A percentile compares a stretch with the other conserved stretches of the same genome.
Evolutionary conservation across 805 yeast genomes (phyloP).

Genomic region (Pichia membranifaciens): DNA sequence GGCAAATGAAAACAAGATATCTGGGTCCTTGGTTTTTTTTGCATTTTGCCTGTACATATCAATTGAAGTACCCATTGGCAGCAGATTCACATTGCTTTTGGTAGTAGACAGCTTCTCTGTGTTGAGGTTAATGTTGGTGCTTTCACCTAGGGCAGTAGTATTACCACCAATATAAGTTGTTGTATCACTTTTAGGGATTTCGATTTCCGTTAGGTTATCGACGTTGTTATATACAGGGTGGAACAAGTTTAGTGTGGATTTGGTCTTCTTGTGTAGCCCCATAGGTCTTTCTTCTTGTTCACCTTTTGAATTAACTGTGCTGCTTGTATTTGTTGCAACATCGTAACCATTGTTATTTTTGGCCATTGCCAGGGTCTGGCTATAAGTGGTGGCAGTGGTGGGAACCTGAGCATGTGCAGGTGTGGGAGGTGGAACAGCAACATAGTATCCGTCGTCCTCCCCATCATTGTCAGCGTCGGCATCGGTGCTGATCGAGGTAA

Average conservation of each 20-base stretch:
- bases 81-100: conserved; percentile 25
- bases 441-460: too few relatives aligned
- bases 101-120: too few relatives aligned
- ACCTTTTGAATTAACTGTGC: too few relatives aligned
- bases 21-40: conserved; percentile 77
- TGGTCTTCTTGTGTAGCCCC: background rate
- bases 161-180: too few relatives aligned
- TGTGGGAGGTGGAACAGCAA: too few relatives aligned
- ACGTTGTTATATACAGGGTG: conserved; percentile 9
- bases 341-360: too few relatives aligned
- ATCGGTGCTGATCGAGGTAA: background rate
- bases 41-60: conserved; percentile 86
- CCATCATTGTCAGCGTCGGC: background rate
- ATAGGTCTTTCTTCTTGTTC: background rate
- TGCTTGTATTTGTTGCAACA: too few relatives aligned
- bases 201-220: background rate
- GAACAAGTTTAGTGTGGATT: conserved; percentile 6
- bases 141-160: too few relatives aligned
- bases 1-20: conserved; percentile 83
- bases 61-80: conserved; percentile 52
- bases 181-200: background rate
- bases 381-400: too few relatives aligned
- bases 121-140: too few relatives aligned
- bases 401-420: too few relatives aligned
- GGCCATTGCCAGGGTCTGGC: too few relatives aligned